Evolutionary conservation across 129 eudicot genomes (phyloP).

Genomic region (Centella asiatica): DNA sequence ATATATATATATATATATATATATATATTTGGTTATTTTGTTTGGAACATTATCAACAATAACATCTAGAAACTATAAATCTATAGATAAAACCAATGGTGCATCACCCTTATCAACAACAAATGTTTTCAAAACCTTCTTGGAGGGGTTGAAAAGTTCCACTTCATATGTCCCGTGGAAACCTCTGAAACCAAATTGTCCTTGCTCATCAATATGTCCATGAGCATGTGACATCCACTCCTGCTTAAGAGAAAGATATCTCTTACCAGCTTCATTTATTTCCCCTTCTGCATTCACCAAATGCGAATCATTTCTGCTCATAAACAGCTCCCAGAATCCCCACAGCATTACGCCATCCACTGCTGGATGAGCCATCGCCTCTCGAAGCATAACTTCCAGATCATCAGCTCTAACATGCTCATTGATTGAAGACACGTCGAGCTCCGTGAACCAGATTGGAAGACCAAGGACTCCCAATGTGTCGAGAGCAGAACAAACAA

Average conservation of each 20-base stretch:
- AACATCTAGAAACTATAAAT: constrained; percentile 19
- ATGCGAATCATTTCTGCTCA: constrained; percentile 68
- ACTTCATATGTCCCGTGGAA: constrained; percentile 72
- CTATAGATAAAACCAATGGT: constrained; percentile 38
- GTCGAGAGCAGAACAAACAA: constrained; percentile 72
- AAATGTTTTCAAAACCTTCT: constrained; percentile 49
- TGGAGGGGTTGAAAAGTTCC: constrained; percentile 19
- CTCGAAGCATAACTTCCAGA: constrained; percentile 83
- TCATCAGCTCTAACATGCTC: constrained; percentile 80
- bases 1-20: no score
- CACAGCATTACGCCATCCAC: constrained; percentile 86
- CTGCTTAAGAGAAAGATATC: constrained; percentile 52
- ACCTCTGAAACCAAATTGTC: constrained; percentile 59
- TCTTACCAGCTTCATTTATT: constrained; percentile 69
- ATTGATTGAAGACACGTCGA: constrained; percentile 70
- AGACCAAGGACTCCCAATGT: constrained; percentile 68
- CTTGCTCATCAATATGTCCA: constrained; percentile 53
- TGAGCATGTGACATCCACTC: constrained; percentile 71
- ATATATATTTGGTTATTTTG: no score
- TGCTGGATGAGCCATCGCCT: constrained; percentile 82
- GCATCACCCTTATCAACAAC: constrained; percentile 62
- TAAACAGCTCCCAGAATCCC: constrained; percentile 97
- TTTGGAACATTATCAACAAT: no score
- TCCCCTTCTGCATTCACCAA: constrained; percentile 90
- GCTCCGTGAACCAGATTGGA: constrained; percentile 92